Percentiles rank a stretch among this genome's conserved stretches.
These are phyloP conservation scores for Vaccinium myrtillus DNA, from an alignment of 148 eudicot genomes.

Conservation along the genomic window DNA sequence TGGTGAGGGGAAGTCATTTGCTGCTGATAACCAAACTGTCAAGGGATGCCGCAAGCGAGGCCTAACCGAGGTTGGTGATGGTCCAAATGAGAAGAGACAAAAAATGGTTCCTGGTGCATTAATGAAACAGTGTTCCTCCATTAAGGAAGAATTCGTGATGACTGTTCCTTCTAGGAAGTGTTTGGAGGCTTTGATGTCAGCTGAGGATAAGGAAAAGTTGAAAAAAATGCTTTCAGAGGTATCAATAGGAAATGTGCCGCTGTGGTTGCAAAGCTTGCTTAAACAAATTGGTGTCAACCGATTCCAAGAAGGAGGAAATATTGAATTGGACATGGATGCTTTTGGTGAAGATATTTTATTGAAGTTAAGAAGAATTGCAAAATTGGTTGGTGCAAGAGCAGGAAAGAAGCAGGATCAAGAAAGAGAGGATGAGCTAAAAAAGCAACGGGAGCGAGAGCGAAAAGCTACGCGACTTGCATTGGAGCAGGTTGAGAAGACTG, in stretches of 20 bases:
- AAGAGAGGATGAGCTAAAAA: conserved; percentile 35
- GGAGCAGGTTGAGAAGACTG: conserved; percentile 43
- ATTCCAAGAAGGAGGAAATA: conserved; percentile 22
- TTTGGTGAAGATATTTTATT: conserved; percentile 26
- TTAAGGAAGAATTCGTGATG: conserved; percentile 43
- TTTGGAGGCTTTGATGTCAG: conserved; percentile 33
- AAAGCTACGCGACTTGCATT: conserved; percentile 58
- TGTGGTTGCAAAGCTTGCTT: conserved; percentile 20
- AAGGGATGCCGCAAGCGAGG: conserved; percentile 42
- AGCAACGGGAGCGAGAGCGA: conserved; percentile 53
- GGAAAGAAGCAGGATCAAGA: too few relatives aligned
- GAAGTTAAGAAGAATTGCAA: conserved; percentile 28
- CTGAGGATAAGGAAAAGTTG: conserved; percentile 34
- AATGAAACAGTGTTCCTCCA: conserved; percentile 39
- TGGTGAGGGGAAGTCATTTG: conserved; percentile 5
- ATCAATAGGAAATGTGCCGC: conserved; percentile 23
- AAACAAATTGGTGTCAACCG: conserved; percentile 22
- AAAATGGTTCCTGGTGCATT: conserved; percentile 53
- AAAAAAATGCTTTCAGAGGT: conserved; percentile 24
- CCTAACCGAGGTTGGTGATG: conserved; percentile 24
- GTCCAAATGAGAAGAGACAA: conserved; percentile 40
- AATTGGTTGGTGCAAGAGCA: conserved; percentile 16
- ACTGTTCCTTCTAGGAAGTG: conserved; percentile 24
- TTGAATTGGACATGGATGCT: conserved; percentile 25
- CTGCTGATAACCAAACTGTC: background rate